These are phyloP conservation scores for Taxawa tesnikishii DNA, from an alignment of 2,329 filamentous ascomycete genomes.

Conservation along the genomic window DNA sequence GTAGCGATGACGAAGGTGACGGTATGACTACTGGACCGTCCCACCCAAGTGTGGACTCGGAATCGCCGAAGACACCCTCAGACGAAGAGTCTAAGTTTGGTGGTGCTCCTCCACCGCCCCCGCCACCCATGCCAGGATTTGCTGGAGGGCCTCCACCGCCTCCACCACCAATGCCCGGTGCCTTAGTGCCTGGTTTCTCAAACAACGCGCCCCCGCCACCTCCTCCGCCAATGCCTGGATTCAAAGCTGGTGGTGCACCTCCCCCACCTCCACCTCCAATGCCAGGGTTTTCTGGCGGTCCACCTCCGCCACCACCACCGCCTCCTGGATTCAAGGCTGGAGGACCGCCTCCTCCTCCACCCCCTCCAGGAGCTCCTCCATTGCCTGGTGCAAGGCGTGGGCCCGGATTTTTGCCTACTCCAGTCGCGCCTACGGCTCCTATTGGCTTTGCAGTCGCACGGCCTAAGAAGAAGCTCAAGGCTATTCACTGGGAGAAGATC, in stretches of 20 bases:
- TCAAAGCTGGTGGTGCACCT: slow-evolving; percentile 28
- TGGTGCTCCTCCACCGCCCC: slow-evolving; percentile 36
- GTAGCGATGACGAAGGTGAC: slow-evolving; percentile 60
- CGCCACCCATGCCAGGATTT: slow-evolving; percentile 32
- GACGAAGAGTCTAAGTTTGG: slow-evolving; percentile 40
- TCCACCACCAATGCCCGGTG: slow-evolving; percentile 31
- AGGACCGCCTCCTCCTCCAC: slow-evolving; percentile 45
- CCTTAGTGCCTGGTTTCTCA: slow-evolving; percentile 35
- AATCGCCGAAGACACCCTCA: slow-evolving; percentile 54
- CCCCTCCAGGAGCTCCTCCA: slow-evolving; percentile 56
- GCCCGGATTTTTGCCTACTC: slow-evolving; percentile 55
- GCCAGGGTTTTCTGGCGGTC: slow-evolving; percentile 27
- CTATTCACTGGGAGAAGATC: slow-evolving; percentile 97
- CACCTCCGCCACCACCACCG: slow-evolving; percentile 35
- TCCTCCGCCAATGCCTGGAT: slow-evolving; percentile 33
- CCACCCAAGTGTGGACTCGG: slow-evolving; percentile 61
- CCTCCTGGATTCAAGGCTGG: slow-evolving; percentile 35
- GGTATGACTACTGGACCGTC: slow-evolving; percentile 62
- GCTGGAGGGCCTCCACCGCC: slow-evolving; percentile 27
- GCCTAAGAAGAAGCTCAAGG: slow-evolving; percentile 99
- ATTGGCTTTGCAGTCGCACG: slow-evolving; percentile 68
- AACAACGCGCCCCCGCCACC: slow-evolving; percentile 24
- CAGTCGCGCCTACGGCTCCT: slow-evolving; percentile 40
- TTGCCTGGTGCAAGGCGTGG: slow-evolving; percentile 46
- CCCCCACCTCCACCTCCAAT: slow-evolving; percentile 25